A percentile compares a stretch with the other conserved stretches of the same genome.
These are phyloP conservation scores for Aspergillus unguis DNA, from an alignment of 2,329 filamentous ascomycete genomes.

Conservation along the genomic window DNA sequence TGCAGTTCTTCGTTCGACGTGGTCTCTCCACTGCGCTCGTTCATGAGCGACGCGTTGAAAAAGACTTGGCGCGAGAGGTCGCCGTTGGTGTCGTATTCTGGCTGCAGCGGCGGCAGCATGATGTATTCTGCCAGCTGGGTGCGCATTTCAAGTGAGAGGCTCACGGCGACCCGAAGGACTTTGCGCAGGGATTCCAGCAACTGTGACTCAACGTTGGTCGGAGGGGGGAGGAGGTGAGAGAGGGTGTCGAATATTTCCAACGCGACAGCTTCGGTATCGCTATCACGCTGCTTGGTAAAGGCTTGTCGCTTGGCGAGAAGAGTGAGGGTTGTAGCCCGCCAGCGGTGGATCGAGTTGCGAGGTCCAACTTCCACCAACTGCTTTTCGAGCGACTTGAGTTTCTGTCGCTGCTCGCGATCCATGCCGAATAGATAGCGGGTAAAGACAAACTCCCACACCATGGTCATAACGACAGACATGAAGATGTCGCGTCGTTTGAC, in stretches of 20 bases:
- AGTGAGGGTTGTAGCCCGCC: conserved; percentile 92
- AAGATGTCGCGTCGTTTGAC: conserved; percentile 88
- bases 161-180: conserved; percentile 83
- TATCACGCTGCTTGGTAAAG: conserved; percentile 79
- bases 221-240: conserved; percentile 80
- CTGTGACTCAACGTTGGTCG: conserved; percentile 72
- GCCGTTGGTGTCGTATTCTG: conserved; percentile 90
- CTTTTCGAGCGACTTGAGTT: conserved; percentile 94
- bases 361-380: conserved; percentile 84
- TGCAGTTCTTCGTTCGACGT: conserved; percentile 78
- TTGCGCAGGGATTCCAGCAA: conserved; percentile 81
- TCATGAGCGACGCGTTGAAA: conserved; percentile 94
- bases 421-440: conserved; percentile 97
- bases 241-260: conserved; percentile 84
- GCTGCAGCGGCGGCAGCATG: conserved; percentile 93
- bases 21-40: conserved; percentile 74
- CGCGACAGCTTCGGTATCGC: conserved; percentile 94
- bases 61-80: conserved; percentile 82
- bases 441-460: conserved; percentile 99
- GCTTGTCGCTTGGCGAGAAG: conserved; percentile 74
- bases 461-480: conserved; percentile 98
- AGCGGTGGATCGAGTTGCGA: conserved; percentile 84
- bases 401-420: conserved; percentile 95
- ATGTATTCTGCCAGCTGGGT: conserved; percentile 95
- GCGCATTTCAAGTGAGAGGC: conserved; percentile 93